These are phyloP conservation scores for Xenosphaeropsis pyriputrescens DNA, from an alignment of 2,329 filamentous ascomycete species.

Conservation along the genomic window DNA sequence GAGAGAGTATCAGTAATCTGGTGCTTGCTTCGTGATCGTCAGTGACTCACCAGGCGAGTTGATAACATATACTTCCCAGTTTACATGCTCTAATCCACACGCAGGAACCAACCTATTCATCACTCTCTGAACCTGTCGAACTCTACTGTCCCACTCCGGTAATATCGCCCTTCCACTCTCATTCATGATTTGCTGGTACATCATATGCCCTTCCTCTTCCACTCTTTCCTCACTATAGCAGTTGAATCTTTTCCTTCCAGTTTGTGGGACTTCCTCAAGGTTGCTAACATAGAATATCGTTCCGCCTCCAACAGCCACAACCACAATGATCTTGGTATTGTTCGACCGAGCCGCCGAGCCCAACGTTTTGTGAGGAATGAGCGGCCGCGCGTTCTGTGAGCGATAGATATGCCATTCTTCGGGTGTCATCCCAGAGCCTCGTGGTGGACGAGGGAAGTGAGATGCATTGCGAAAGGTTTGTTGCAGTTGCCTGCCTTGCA, in stretches of 20 bases:
- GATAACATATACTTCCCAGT: constrained; percentile 66
- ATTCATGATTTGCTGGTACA: constrained; percentile 42
- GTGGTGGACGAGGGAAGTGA: no score
- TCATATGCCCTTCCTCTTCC: constrained; percentile 31
- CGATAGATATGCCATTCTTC: neutral
- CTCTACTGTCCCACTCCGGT: constrained; percentile 40
- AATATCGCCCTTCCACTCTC: constrained; percentile 39
- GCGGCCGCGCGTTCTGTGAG: constrained; percentile 18
- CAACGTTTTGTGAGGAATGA: constrained; percentile 22
- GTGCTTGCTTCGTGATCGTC: no score
- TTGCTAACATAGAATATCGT: constrained; percentile 48
- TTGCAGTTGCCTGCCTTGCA: no score
- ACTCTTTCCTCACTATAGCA: constrained; percentile 42
- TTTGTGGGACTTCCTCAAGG: constrained; percentile 59
- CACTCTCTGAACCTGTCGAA: constrained; percentile 42
- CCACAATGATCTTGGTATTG: constrained; percentile 22
- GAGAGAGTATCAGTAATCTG: no score
- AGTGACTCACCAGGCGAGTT: constrained; percentile 33
- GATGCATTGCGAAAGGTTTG: no score
- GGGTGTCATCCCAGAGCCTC: no score
- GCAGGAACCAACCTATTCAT: constrained; percentile 53
- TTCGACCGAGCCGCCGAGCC: constrained; percentile 18
- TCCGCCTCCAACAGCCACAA: constrained; percentile 24
- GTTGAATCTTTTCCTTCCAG: constrained; percentile 61
- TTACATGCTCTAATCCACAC: constrained; percentile 37